These are phyloP conservation scores for Trifolium pratense DNA, from an alignment of 306 rosid genomes.

Conservation along the genomic window DNA sequence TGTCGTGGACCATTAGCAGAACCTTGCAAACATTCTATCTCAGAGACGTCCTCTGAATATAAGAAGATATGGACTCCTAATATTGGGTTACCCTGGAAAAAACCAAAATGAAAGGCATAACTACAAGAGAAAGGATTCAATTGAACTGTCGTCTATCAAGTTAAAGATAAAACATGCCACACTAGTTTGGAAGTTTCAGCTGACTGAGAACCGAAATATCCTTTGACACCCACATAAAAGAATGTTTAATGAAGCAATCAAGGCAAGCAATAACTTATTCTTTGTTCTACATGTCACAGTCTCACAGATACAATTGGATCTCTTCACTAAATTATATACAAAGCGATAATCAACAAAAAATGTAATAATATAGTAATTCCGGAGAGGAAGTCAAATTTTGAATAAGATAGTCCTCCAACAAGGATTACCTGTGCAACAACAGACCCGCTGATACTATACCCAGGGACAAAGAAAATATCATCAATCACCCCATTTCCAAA, in stretches of 20 bases:
- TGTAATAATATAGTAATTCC: conserved; percentile 9
- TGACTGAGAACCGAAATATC: conserved; percentile 31
- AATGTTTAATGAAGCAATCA: conserved; percentile 30
- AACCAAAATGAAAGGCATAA: conserved; percentile 30
- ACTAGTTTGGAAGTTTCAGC: conserved; percentile 28
- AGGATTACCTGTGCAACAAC: conserved; percentile 94
- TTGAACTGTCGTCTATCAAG: background rate
- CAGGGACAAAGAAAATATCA: conserved; percentile 81
- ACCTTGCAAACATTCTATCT: conserved; percentile 92
- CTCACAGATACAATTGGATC: conserved; percentile 2
- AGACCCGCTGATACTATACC: conserved; percentile 77
- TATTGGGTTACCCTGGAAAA: conserved; percentile 88
- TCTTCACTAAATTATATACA: conserved; percentile 19
- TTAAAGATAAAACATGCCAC: conserved; percentile 24
- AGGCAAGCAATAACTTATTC: conserved; percentile 40
- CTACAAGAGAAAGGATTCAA: conserved; percentile 27
- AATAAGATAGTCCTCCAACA: conserved; percentile 33
- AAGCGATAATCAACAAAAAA: conserved; percentile 17
- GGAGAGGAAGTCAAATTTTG: conserved; percentile 11
- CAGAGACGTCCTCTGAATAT: conserved; percentile 80
- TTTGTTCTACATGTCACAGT: conserved; percentile 7
- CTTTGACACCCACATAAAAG: conserved; percentile 23
- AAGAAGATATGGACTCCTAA: conserved; percentile 90
- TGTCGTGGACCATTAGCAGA: conserved; percentile 64
- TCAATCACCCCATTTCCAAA: conserved; percentile 75